A percentile compares a stretch with the other conserved stretches of the same genome.
phyloP scores from a whole-genome alignment of 805 yeast genomes.

The Candida sonorensis region DNA sequence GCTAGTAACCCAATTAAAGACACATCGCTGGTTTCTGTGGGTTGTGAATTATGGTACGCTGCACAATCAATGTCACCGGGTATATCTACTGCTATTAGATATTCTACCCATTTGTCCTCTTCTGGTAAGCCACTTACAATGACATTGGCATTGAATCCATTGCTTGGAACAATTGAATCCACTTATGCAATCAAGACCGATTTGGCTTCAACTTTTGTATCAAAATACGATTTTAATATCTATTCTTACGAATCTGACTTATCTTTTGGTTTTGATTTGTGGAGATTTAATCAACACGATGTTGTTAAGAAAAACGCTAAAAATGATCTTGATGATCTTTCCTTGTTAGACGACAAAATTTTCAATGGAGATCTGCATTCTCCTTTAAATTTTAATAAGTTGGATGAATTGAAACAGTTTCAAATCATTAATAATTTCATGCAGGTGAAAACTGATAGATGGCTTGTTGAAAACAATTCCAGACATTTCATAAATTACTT shows the following conservation, averaged over 20 bases:
- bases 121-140: slow-evolving; percentile 87
- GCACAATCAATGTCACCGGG: slow-evolving; percentile 83
- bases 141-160: slow-evolving; percentile 81
- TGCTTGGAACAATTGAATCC: slow-evolving; percentile 82
- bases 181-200: slow-evolving; percentile 83
- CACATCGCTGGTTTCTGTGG: slow-evolving; percentile 53
- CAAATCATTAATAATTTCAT: slow-evolving; percentile 15
- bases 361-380: not conserved
- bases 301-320: not conserved
- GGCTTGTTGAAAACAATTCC: slow-evolving; percentile 14
- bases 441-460: slow-evolving; percentile 15
- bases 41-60: slow-evolving; percentile 88
- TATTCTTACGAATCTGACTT: slow-evolving; percentile 87
- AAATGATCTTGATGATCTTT: slow-evolving; percentile 1
- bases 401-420: slow-evolving; percentile 17
- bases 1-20: slow-evolving; percentile 5
- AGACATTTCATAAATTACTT: slow-evolving; percentile 29
- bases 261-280: slow-evolving; percentile 79
- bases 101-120: slow-evolving; percentile 69
- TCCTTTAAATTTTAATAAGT: slow-evolving; percentile 11
- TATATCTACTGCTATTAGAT: slow-evolving; percentile 74
- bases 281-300: slow-evolving; percentile 36
- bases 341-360: slow-evolving; percentile 2
- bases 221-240: slow-evolving; percentile 82
- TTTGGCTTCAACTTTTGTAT: slow-evolving; percentile 66